Base-by-base conservation (phyloP, 2,329 filamentous ascomycete species). In the Tolypocladium pustulatum region DNA sequence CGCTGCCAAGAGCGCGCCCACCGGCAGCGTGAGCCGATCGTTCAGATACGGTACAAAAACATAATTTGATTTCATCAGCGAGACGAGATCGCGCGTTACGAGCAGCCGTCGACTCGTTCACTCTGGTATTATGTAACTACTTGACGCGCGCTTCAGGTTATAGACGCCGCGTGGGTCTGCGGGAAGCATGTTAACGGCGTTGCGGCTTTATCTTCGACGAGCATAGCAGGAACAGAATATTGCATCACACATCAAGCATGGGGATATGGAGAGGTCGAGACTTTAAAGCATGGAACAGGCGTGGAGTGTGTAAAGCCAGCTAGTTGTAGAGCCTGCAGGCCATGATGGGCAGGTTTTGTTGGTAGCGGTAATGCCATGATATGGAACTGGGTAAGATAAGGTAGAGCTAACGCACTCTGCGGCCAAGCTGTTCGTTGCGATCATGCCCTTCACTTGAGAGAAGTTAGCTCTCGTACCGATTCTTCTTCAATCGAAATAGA, bases 161-260 rank as follows among this genome's bases (percentile, higher is more conserved):
- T 69, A 71, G 65, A 61, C 62, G 60, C 60, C 63, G 64, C 57
- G 64, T 65, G 60, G 61, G 62, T 62, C 64, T 67, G 63, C 64
- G 64, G 69, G 61, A 69, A 72, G 68, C 70, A 71, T 73, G 63
- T 67, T 66, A 65, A 65, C 55, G 71, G 71, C 71, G 71, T 73
- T 73, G 64, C 65, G 67, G 65, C 67, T 70, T 68, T 62, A 65
- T 64, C 65, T 62, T 62, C 38, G 64, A 54, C 43, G 38, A 58
- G 59, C 56, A 60, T 58, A 49, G 56, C 53, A 58, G 37, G 59
- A 56, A 34, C 62, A 65, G 63, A 59, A 62, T 60, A 68, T 63
- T 65, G 63, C 67, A 69, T 67, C 65, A 62, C 65, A 65, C 65
- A 68, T 61, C 46, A 58, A 58, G 60, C 60, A 62, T 56, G 37